Evolutionary conservation across 2,329 filamentous ascomycete genomes (phyloP).

Genomic region (Pseudogymnoascus sp.): DNA sequence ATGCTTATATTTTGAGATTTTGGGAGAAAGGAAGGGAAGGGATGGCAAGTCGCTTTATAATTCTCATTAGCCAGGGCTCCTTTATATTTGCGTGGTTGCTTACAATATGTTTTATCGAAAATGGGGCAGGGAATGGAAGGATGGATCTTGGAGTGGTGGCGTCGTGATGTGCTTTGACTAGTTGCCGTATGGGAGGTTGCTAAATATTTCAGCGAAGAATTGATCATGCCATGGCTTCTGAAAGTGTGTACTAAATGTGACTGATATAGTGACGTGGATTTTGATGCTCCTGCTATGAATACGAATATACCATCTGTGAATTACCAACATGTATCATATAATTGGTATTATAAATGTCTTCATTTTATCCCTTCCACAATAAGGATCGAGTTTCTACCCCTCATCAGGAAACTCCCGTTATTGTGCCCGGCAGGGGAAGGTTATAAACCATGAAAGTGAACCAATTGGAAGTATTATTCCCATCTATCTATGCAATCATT

Average conservation of each 20-base stretch:
- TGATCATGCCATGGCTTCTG: not conserved
- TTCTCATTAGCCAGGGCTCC: not conserved
- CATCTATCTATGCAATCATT: not conserved
- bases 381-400: not conserved
- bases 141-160: not conserved
- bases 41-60: not conserved
- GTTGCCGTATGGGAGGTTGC: not conserved
- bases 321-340: not conserved
- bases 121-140: not conserved
- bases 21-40: not conserved
- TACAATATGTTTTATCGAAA: not conserved
- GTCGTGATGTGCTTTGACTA: not conserved
- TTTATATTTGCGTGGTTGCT: not conserved
- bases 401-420: not conserved
- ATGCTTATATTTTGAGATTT: not conserved
- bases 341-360: not conserved
- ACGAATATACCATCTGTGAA: not conserved
- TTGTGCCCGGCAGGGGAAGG: not conserved
- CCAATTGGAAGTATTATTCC: not conserved
- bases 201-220: not conserved
- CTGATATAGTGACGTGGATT: not conserved
- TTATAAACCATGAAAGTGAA: not conserved
- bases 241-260: not conserved
- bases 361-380: not conserved
- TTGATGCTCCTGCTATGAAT: not conserved